These are phyloP conservation scores for Glaciozyma antarctica DNA, from an alignment of 768 basidiomycete species.

Conservation along the genomic window DNA sequence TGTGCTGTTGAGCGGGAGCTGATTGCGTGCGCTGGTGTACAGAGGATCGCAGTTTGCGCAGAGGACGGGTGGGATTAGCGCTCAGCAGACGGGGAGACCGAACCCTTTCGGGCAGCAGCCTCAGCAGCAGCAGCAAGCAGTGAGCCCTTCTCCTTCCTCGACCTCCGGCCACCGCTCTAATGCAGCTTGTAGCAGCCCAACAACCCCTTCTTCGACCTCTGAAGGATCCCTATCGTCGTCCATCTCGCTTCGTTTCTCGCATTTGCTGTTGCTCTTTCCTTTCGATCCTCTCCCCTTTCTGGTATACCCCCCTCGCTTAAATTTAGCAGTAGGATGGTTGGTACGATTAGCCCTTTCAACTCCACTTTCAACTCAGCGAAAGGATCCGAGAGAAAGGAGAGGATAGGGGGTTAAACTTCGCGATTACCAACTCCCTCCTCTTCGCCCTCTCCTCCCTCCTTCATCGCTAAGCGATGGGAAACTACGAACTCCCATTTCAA, in stretches of 20 bases:
- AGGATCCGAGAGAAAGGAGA: no score
- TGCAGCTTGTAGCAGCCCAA: neutral
- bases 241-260: neutral
- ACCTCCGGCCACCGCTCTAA: neutral
- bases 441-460: no score
- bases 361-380: no score
- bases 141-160: neutral
- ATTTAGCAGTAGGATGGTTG: no score
- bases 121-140: constrained; percentile 13
- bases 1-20: neutral
- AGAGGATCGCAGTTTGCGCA: constrained; percentile 3
- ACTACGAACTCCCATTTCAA: no score
- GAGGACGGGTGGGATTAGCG: constrained; percentile 14
- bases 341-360: no score
- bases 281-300: neutral
- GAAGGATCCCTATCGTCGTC: neutral
- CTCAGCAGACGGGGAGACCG: constrained; percentile 11
- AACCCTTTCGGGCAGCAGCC: constrained; percentile 25
- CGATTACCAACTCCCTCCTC: no score
- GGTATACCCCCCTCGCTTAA: neutral
- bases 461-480: no score
- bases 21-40: neutral
- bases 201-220: neutral
- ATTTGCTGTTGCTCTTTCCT: neutral
- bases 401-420: no score